Evolutionary conservation across 2,329 filamentous ascomycete species (phyloP).

Genomic region (Alternaria panax): DNA sequence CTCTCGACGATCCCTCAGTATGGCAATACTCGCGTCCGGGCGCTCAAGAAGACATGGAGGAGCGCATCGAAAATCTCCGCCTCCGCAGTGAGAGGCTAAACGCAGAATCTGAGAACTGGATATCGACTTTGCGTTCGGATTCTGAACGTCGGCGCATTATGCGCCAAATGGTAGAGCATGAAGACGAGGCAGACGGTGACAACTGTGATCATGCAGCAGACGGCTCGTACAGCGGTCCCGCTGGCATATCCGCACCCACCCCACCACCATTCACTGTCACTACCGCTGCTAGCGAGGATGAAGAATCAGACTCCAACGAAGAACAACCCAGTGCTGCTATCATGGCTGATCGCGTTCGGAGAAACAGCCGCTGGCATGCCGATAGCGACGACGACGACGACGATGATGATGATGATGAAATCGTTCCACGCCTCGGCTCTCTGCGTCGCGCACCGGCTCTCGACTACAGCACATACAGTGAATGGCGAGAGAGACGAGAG

Average conservation of each 20-base stretch:
- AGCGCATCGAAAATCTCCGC: constrained; percentile 37
- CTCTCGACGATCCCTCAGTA: constrained; percentile 44
- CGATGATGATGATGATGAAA: constrained; percentile 48
- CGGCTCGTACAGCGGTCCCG: constrained; percentile 27
- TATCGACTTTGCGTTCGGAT: constrained; percentile 21
- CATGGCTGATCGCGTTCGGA: constrained; percentile 50
- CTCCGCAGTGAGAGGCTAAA: constrained; percentile 24
- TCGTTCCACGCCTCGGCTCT: constrained; percentile 28
- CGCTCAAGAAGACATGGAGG: constrained; percentile 35
- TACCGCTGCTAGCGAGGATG: constrained; percentile 43
- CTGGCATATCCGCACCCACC: constrained; percentile 44
- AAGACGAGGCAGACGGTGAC: constrained; percentile 36
- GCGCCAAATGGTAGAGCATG: constrained; percentile 25
- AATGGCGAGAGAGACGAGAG: constrained; percentile 38
- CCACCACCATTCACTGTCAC: constrained; percentile 53
- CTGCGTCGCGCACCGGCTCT: constrained; percentile 35
- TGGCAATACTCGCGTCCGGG: constrained; percentile 41
- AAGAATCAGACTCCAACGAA: constrained; percentile 46
- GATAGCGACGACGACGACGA: constrained; percentile 47
- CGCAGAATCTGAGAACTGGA: constrained; percentile 17
- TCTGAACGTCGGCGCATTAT: constrained; percentile 19
- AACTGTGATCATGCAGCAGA: constrained; percentile 41
- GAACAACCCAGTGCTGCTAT: constrained; percentile 49
- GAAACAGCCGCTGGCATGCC: constrained; percentile 48
- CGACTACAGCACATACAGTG: constrained; percentile 34